phyloP scores from a whole-genome alignment of 148 eudicot species.

The Drosera capensis region DNA sequence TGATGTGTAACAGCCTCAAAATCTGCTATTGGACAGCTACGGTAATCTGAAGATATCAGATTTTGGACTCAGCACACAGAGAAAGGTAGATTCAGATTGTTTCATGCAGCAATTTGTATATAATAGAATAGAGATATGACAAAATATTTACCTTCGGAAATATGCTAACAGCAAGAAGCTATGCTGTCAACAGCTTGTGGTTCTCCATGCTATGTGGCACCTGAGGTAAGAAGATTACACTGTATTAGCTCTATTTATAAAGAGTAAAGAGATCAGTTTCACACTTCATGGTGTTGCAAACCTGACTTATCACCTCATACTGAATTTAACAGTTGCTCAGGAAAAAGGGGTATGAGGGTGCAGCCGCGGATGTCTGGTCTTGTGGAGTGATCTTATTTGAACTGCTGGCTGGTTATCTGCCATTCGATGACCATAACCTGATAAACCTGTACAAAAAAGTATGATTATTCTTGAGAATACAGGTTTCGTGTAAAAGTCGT shows the following conservation, averaged over 20 bases:
- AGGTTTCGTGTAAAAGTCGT: not conserved
- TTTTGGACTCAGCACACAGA: slow-evolving; percentile 41
- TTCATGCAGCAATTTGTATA: not conserved
- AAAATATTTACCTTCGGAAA: not conserved
- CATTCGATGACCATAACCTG: slow-evolving; percentile 36
- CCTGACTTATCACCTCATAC: slow-evolving; percentile 6
- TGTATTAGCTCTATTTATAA: not conserved
- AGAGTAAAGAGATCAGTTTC: not conserved
- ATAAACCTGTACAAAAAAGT: slow-evolving; percentile 37
- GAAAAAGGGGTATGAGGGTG: slow-evolving; percentile 42
- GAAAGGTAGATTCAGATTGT: slow-evolving; percentile 18
- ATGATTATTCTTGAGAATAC: not conserved
- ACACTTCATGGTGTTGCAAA: not conserved
- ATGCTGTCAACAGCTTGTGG: slow-evolving; percentile 35
- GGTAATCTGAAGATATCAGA: slow-evolving; percentile 52
- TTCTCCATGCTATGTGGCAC: slow-evolving; percentile 35
- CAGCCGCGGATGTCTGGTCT: slow-evolving; percentile 55
- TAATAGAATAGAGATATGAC: not conserved
- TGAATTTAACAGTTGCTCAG: slow-evolving; percentile 24
- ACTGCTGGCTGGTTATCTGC: slow-evolving; percentile 39
- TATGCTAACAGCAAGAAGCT: slow-evolving; percentile 18
- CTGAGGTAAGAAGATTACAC: slow-evolving; percentile 26
- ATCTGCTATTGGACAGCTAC: slow-evolving; percentile 38
- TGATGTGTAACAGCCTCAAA: slow-evolving; percentile 39
- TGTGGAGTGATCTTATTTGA: slow-evolving; percentile 56